A percentile compares a stretch with the other conserved stretches of the same genome.
Evolutionary conservation across 768 basidiomycete species (phyloP).

Genomic region (Mycena indigotica): DNA sequence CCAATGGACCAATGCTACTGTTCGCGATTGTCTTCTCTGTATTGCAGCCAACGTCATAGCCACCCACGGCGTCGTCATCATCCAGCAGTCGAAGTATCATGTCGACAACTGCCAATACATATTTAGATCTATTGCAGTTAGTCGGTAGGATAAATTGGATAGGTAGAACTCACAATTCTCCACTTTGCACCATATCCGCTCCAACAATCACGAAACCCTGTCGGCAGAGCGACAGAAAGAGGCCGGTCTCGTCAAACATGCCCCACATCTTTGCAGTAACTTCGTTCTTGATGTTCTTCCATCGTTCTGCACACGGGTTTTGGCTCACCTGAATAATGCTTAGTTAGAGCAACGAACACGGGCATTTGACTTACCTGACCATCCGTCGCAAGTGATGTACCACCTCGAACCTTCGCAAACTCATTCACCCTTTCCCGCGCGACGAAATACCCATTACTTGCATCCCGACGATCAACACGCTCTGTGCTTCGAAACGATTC

Average conservation of each 20-base stretch:
- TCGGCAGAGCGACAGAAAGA: constrained; percentile 27
- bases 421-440: constrained; percentile 9
- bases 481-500: constrained; percentile 7
- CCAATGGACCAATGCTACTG: background rate
- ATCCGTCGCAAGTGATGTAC: background rate
- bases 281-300: constrained; percentile 21
- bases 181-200: background rate
- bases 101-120: background rate
- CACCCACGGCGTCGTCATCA: background rate
- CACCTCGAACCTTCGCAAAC: background rate
- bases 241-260: constrained; percentile 25
- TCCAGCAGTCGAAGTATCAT: background rate
- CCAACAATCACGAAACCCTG: constrained; percentile 27
- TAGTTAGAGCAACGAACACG: too few species aligned
- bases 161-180: background rate
- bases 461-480: background rate
- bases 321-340: background rate
- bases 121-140: background rate
- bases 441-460: constrained; percentile 8
- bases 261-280: constrained; percentile 22
- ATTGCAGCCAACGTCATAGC: background rate
- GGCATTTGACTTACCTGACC: background rate
- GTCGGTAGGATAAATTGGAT: background rate
- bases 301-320: constrained; percentile 20
- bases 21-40: background rate